Evolutionary conservation across 768 basidiomycete species (phyloP), one percentile per base, ranked within the genome.

Genomic region (Lactifluus echinatus): DNA sequence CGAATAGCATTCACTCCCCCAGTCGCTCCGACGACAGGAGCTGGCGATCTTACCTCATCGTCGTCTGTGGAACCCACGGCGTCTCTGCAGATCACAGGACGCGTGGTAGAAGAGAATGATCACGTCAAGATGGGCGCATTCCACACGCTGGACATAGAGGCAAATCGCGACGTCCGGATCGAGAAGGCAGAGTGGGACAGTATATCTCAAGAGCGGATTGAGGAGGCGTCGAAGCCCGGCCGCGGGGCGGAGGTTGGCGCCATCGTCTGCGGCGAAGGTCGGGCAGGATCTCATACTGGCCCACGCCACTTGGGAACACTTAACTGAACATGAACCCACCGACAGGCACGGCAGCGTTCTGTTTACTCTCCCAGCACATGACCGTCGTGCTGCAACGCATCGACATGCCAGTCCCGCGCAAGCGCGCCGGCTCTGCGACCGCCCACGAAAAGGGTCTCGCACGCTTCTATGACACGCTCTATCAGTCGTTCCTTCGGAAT

Each of bases 121-220:
- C 83, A 93, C 68, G 96, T 96, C 44, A 88, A 87, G 68, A 76
- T 97, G 66, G 94, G 95, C 1, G 92, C 94, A 23, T 93, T 80
- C 68, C 96, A 99, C 68, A 98, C 96, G 2, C 77, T 99, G 17
- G 95, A 96, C 65, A 76, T 99, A 45, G 96, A 97, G 68, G 76
- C 82, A 5, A 93, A 96, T 70, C 80, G 94, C 6, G 87, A 97
- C 69, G 82, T 99, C 50, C 80, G 90, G 44, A 85, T 99, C 59
- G 87, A 89, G 69, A 99, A 96, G 36, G 81, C 87, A 53, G 89
- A 89, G 15, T 99, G 96, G 96, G 96, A 99, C 66, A 91, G 88
- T 57, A 73, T 99, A 50, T 87, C 93, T 1, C 69, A 87, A 14
- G 78, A 82, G 28, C 77, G 95, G 19, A 82, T 99, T 0, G 77